Evolutionary conservation across 2,329 filamentous ascomycete genomes (phyloP), one percentile per base, ranked within the genome.

Genomic region (Colletotrichum tanaceti): DNA sequence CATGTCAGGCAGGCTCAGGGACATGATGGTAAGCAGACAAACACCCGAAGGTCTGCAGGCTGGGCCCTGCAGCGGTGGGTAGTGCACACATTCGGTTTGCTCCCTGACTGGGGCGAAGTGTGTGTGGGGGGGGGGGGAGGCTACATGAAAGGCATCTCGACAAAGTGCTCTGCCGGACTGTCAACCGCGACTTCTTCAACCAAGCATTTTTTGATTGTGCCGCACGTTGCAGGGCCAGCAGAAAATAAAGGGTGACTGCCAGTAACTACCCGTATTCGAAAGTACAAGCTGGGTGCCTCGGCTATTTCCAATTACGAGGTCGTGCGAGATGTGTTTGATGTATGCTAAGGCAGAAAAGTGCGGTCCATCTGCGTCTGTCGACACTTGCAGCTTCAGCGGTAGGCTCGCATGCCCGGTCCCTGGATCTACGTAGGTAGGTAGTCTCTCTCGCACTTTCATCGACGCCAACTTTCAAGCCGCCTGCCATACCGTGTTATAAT

Each of bases 1-100:
- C 28, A 20, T 47, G 55, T 44, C 53, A 32, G 52, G 53, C 53
- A 32, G 59, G 53, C 41, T 52, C 53, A 67, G 53, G 52, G 32
- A 39, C 57, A 24, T 28, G 32, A 32, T 7, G n/a, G n/a, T 6
- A 28, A 20, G 22, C 39, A 14, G 46, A 20, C 28, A 58, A 41
- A 24, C 22, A 9, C 18, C 18, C 22, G 46, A 44, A 53, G 32
- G n/a, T 32, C 28, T 32, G 13, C 13, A 13, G 28, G 20, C 59
- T 28, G 16, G 60, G 64, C 22, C 47, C 18, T 39, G 28, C 28
- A 20, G 28, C 18, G 28, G 28, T n/a, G 7, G 28, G 28, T 32
- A 32, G 3, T 32, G 7, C 14, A 52, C 49, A 3, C 18, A 35
- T 24, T 35, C 28, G 28, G 49, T 35, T n/a, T 13, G 5, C 35